A percentile compares a stretch with the other conserved stretches of the same genome.
Conservation (phyloP, 2,329 filamentous ascomycete species). For the Fusarium sp. region DNA sequence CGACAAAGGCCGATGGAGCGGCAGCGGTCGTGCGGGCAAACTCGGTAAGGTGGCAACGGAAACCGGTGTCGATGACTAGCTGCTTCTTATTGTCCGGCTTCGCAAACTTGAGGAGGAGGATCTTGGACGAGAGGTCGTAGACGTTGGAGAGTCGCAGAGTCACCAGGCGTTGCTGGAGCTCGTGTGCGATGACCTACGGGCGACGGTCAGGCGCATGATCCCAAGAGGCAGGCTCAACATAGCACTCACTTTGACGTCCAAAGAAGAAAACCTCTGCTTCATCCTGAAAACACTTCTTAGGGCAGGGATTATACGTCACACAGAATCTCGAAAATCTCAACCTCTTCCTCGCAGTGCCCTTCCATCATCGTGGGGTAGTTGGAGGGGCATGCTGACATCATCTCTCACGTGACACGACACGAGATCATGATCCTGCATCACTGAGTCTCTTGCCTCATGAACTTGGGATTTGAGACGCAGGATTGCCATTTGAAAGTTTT, state of each 20-base stretch:
- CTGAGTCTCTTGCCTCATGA: neutral
- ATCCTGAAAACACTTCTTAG: slow-evolving; percentile 55
- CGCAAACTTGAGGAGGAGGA: slow-evolving; percentile 94
- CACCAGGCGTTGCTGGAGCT: slow-evolving; percentile 82
- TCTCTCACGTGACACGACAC: slow-evolving; percentile 18
- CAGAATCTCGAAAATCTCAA: slow-evolving; percentile 22
- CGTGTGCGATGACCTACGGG: slow-evolving; percentile 86
- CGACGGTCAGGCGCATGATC: slow-evolving; percentile 6
- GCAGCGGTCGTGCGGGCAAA: slow-evolving; percentile 89
- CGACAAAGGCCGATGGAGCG: slow-evolving; percentile 86
- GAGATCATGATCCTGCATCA: neutral
- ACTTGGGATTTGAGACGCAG: neutral
- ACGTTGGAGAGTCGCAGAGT: slow-evolving; percentile 89
- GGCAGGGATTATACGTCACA: neutral
- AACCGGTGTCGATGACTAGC: slow-evolving; percentile 92
- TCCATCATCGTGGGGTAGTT: slow-evolving; percentile 25
- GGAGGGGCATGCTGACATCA: slow-evolving; percentile 38
- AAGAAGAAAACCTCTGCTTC: slow-evolving; percentile 84
- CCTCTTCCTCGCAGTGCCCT: slow-evolving; percentile 18
- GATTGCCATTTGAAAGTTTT: neutral
- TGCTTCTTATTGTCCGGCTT: slow-evolving; percentile 91
- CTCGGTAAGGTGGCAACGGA: slow-evolving; percentile 92
- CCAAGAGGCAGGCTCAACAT: neutral
- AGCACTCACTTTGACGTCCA: slow-evolving; percentile 74
- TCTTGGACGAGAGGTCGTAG: slow-evolving; percentile 95